Conservation (phyloP, 257 asterid genomes). For the Marsdenia floribunda region DNA sequence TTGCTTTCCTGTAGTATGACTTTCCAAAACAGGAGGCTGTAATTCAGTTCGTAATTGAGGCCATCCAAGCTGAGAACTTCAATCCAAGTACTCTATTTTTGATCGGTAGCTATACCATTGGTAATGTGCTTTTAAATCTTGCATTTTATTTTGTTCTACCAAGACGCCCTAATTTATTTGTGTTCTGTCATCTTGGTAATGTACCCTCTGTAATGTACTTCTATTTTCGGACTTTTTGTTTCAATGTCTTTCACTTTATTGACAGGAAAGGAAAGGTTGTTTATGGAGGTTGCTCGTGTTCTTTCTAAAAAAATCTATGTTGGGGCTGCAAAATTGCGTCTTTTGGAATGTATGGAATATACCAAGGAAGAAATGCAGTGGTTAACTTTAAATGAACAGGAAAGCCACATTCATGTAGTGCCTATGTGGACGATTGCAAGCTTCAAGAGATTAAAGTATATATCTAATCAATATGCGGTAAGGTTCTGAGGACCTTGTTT, state of each 20-base stretch:
- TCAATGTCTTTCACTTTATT: constrained; percentile 7
- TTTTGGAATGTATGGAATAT: constrained; percentile 74
- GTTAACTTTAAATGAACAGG: constrained; percentile 74
- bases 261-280: constrained; percentile 86
- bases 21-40: constrained; percentile 88
- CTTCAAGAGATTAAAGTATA: constrained; percentile 72
- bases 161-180: neutral
- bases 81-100: constrained; percentile 81
- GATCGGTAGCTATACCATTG: constrained; percentile 96
- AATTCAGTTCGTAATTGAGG: constrained; percentile 88
- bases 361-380: constrained; percentile 69
- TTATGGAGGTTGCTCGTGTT: constrained; percentile 78
- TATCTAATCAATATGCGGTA: constrained; percentile 74
- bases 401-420: constrained; percentile 91
- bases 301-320: constrained; percentile 77
- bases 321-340: constrained; percentile 67
- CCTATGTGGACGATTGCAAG: constrained; percentile 92
- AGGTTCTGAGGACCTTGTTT: constrained; percentile 13
- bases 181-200: neutral
- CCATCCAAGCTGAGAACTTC: constrained; percentile 94
- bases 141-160: neutral
- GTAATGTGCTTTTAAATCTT: constrained; percentile 32
- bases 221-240: neutral
- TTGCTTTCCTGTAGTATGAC: constrained; percentile 61
- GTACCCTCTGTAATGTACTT: neutral